Evolutionary conservation across 164 flowering plant species (phyloP).

Genomic region (Magnolia sinica): DNA sequence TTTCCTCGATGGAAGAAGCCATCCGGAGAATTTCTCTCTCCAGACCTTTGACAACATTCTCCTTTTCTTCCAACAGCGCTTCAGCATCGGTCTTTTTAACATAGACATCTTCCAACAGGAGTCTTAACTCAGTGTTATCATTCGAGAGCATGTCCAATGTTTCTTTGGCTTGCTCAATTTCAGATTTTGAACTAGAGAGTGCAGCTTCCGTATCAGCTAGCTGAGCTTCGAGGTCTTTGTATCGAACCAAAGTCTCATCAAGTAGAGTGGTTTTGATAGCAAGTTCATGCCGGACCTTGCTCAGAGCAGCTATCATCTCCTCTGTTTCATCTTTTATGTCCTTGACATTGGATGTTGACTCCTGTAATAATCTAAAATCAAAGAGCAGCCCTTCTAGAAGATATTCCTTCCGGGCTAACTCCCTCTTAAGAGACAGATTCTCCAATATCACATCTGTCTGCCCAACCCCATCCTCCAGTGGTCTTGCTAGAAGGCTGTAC

Average conservation of each 20-base stretch:
- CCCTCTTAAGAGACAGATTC: slow-evolving; percentile 46
- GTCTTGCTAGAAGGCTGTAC: neutral
- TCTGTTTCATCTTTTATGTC: slow-evolving; percentile 65
- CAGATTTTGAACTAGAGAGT: slow-evolving; percentile 34
- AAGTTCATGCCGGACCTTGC: slow-evolving; percentile 44
- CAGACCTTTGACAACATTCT: slow-evolving; percentile 44
- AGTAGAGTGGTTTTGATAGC: slow-evolving; percentile 42
- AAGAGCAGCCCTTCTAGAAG: slow-evolving; percentile 71
- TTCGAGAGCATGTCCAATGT: slow-evolving; percentile 36
- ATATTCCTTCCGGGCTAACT: slow-evolving; percentile 52
- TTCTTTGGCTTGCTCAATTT: slow-evolving; percentile 51
- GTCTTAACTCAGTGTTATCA: slow-evolving; percentile 52
- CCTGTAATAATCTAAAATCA: slow-evolving; percentile 79
- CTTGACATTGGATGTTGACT: slow-evolving; percentile 61
- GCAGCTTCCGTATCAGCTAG: slow-evolving; percentile 45
- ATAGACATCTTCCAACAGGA: slow-evolving; percentile 53
- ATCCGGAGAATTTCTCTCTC: slow-evolving; percentile 62
- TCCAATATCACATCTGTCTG: slow-evolving; percentile 25
- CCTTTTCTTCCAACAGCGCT: slow-evolving; percentile 57
- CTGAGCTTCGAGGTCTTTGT: slow-evolving; percentile 38
- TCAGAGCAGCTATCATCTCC: slow-evolving; percentile 34
- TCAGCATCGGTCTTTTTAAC: slow-evolving; percentile 45
- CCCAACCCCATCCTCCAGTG: neutral
- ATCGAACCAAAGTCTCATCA: slow-evolving; percentile 39
- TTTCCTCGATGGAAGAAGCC: slow-evolving; percentile 38